phyloP scores from a whole-genome alignment of 139 green algal species.

The Zygnema circumcarinatum region DNA sequence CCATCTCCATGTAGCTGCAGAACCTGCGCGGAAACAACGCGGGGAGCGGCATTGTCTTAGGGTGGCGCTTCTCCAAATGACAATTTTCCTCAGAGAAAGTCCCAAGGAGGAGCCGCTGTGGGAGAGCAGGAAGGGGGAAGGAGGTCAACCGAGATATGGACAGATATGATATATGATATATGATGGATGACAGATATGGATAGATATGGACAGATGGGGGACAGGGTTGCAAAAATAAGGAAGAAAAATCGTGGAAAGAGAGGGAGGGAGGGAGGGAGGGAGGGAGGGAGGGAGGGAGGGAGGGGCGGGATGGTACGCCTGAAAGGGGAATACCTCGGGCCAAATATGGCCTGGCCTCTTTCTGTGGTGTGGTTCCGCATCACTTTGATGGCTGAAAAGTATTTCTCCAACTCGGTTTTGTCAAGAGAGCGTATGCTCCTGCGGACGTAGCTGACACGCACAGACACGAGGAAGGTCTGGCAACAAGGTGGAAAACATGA shows the following conservation, averaged over 20 bases:
- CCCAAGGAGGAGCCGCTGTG: too few species aligned
- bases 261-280: background rate
- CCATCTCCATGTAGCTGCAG: constrained; percentile 1
- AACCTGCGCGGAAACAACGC: too few species aligned
- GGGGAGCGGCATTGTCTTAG: too few species aligned
- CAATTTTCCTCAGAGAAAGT: too few species aligned
- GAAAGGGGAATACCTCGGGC: background rate
- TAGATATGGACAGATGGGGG: too few species aligned
- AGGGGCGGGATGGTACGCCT: background rate
- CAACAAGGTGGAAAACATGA: too few species aligned
- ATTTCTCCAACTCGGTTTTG: background rate
- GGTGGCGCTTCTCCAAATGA: too few species aligned
- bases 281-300: too few species aligned
- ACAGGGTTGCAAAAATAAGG: background rate
- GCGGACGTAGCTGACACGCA: background rate
- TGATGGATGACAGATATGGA: background rate
- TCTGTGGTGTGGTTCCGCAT: background rate
- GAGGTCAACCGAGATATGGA: background rate
- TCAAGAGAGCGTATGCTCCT: background rate
- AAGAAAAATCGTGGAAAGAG: background rate
- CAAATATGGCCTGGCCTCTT: background rate
- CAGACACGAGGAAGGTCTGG: background rate
- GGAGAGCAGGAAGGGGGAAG: background rate
- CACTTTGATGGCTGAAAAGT: background rate
- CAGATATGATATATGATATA: too few species aligned